Base-by-base conservation (phyloP, 345 rosid species). In the Kernera saxatilis region DNA sequence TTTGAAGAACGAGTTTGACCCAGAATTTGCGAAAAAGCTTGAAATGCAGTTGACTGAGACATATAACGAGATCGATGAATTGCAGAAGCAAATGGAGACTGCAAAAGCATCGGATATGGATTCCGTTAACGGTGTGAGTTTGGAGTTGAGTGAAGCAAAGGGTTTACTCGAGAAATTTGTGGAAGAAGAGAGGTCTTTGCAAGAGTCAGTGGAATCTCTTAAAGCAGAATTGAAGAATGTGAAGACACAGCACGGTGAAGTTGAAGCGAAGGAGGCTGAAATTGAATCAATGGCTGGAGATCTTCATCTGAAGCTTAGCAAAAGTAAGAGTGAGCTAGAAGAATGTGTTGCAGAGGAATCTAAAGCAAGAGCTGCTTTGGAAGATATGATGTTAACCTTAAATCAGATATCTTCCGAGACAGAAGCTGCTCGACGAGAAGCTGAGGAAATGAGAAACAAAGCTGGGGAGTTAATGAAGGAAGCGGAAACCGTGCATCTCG, bases 101-200 rank as follows among this genome's bases (percentile, higher is more conserved):
- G 85, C 71, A 0, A 93, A 84, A 76, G 89, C 91, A 71, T 84
- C 90, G 14, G 98, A 93, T 82, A 30, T 85, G 76, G 90, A 87
- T 71, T 86, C 87, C 43, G 87, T 87, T 68, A 87, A 44, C 67
- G 77, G 77, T 11, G 90, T 88, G 59, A 86, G 89, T 58, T 80
- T 73, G 29, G 97, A 91, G 80, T 78, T 91, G 70, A 91, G 86
- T 67, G 96, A 81, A 63, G 98, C 97, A 21, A 91, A 89, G 74
- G 91, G 83, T 72, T 89, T 87, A 29, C 84, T 93, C 53, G 84
- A 80, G 73, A 89, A 86, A 69, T 77, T 93, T 3, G 85, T 82
- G 5, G 95, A 83, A 71, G 97, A 91, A 78, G 94, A 91, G 83
- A 86, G 66, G 72, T 80, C 86, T 33, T 77, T 91, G 80, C 78